These are phyloP conservation scores for Microbotryum lychnidis-dioicae DNA, from an alignment of 1,284 basidiomycete species.

Conservation along the genomic window DNA sequence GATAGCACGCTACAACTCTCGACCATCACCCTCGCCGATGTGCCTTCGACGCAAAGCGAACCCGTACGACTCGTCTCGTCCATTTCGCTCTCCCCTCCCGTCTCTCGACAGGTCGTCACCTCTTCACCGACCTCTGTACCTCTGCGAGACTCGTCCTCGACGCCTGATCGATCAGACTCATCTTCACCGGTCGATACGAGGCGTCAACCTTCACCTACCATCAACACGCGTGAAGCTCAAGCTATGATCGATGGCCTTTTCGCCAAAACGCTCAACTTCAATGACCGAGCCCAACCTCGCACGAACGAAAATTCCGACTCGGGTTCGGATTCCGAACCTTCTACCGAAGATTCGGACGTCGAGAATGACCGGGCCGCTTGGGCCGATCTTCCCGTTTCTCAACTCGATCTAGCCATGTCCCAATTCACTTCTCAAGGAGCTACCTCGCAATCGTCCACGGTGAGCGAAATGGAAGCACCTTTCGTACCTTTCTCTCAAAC, in stretches of 20 bases:
- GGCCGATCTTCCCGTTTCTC: not conserved
- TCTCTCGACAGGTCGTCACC: too few species aligned
- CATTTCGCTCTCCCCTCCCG: too few species aligned
- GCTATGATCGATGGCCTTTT: constrained; percentile 71
- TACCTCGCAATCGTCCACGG: too few species aligned
- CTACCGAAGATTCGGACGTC: constrained; percentile 24
- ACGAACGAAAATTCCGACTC: constrained; percentile 44
- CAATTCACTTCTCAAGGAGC: not conserved
- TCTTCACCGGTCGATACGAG: constrained; percentile 7
- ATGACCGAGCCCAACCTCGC: constrained; percentile 15
- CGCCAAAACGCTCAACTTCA: constrained; percentile 28
- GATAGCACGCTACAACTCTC: too few species aligned
- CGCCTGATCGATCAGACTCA: not conserved
- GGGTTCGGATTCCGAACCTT: constrained; percentile 33
- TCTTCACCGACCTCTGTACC: too few species aligned
- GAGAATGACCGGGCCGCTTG: constrained; percentile 6
- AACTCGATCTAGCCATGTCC: not conserved
- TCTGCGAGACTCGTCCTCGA: too few species aligned
- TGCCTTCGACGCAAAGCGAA: too few species aligned
- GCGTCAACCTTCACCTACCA: constrained; percentile 59
- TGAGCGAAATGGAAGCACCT: not conserved
- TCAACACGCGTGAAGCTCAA: constrained; percentile 84
- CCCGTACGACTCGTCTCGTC: too few species aligned
- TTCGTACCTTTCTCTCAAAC: constrained; percentile 28
- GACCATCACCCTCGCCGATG: too few species aligned